Evolutionary conservation across 2,329 filamentous ascomycete genomes (phyloP).

Genomic region (Diaporthe batatas): DNA sequence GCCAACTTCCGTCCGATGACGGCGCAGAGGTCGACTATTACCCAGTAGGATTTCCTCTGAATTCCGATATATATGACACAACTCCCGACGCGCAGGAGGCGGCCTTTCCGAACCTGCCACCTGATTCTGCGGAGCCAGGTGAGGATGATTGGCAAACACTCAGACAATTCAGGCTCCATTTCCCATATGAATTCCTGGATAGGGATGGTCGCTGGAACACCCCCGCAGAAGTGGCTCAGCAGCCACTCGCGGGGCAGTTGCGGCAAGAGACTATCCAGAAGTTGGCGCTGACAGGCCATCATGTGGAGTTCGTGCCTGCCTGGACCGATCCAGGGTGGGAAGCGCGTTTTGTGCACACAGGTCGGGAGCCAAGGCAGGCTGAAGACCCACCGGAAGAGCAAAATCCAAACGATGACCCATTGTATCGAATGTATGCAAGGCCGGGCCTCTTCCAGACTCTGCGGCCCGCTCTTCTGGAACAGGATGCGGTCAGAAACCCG

Average conservation of each 20-base stretch:
- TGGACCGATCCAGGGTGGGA: slow-evolving; percentile 41
- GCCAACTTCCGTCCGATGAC: background rate
- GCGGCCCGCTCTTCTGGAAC: slow-evolving; percentile 32
- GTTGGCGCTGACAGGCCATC: slow-evolving; percentile 8
- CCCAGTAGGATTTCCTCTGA: slow-evolving; percentile 2
- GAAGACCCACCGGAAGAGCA: background rate
- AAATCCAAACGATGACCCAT: background rate
- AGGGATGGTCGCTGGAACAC: background rate
- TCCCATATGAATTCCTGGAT: slow-evolving; percentile 8
- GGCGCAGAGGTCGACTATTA: background rate
- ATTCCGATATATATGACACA: background rate
- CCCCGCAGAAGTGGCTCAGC: background rate
- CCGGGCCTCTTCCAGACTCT: slow-evolving; percentile 14
- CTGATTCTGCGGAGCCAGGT: too few species aligned
- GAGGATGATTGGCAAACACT: too few species aligned
- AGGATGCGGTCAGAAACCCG: slow-evolving; percentile 17
- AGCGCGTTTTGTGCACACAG: slow-evolving; percentile 18
- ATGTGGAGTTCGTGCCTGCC: slow-evolving; percentile 38
- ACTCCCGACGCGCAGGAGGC: background rate
- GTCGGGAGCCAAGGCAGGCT: background rate
- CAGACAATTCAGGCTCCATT: background rate
- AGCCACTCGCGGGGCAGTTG: slow-evolving; percentile 19
- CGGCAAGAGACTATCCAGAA: slow-evolving; percentile 13
- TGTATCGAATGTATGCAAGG: slow-evolving; percentile 20
- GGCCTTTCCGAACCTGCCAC: background rate